Evolutionary conservation across 352 stramenopile species (phyloP), one percentile per base, ranked within the genome.

Genomic region (Phytophthora quininea): DNA sequence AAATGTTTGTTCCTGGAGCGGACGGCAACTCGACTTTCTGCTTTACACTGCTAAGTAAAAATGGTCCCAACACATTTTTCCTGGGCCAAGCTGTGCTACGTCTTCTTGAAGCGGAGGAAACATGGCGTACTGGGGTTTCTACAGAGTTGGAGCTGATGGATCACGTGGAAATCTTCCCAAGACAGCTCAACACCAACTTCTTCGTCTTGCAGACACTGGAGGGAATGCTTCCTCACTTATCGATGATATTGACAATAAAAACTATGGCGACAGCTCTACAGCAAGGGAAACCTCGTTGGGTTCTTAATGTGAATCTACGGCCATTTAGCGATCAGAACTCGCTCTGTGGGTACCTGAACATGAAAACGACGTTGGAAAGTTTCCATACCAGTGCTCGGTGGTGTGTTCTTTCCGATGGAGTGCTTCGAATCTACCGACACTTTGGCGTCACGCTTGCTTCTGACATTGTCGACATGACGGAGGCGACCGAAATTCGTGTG

Each of bases 51-150:
- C 69, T 91, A 10, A 91, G 80, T 64, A 91, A 91, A 58, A 92
- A 92, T 52, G 84, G 84, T 0, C 84, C 84, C 3, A 92, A 92
- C 60, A 86, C 88, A 35, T 92, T 92, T 60, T 82, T 92, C 58
- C 69, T 92, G 5, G 84, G 82, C 0, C 84, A 92, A 65, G 75
- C 67, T 12, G 65, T 88, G 24, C 58, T 91, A 32, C 74, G 84
- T 1, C 58, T 91, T 24, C 64, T 71, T 1, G 80, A 90, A 35
- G 73, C 67, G 3, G 61, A 47, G 5, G 78, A 90, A 43, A 58
- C 56, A 10, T 92, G 84, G 84, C 67, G 77, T 7, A 69, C 60
- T 15, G 84, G 82, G 8, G 54, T 69, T 11, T 50, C 59, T 0
- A 72, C 78, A 0, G 80, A 91, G 32, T 54, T 92, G 27, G 50